These are phyloP conservation scores for Fusarium sp. DNA, from an alignment of 2,329 filamentous ascomycete genomes.

Conservation along the genomic window DNA sequence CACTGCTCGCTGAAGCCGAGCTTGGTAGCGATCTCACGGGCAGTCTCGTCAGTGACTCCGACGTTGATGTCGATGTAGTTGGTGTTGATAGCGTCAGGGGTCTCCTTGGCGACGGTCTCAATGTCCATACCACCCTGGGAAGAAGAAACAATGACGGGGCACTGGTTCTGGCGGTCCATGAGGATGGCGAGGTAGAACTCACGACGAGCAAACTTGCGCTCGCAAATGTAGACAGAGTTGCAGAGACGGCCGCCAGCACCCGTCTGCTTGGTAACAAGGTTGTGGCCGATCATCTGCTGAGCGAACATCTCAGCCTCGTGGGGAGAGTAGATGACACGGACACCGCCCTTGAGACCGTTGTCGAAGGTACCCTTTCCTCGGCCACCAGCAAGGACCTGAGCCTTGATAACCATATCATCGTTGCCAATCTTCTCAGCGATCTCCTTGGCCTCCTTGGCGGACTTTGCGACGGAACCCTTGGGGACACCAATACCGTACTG, in stretches of 20 bases:
- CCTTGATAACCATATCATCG: constrained; percentile 99
- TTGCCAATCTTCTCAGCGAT: constrained; percentile 91
- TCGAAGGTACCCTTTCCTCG: constrained; percentile 98
- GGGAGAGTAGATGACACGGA: constrained; percentile 98
- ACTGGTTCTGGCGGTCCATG: constrained; percentile 94
- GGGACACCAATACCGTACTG: constrained; percentile 97
- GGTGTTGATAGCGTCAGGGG: constrained; percentile 93
- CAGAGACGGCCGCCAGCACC: constrained; percentile 93
- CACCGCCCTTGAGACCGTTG: constrained; percentile 98
- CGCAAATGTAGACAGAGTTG: constrained; percentile 98
- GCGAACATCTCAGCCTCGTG: constrained; percentile 97
- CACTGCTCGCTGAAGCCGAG: constrained; percentile 98
- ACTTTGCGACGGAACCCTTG: constrained; percentile 86
- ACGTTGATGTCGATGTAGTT: constrained; percentile 93
- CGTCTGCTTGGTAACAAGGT: constrained; percentile 99
- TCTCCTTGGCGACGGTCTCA: constrained; percentile 97
- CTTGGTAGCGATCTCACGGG: constrained; percentile 86
- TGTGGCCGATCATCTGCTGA: constrained; percentile 99
- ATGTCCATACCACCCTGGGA: constrained; percentile 99
- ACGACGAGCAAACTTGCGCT: constrained; percentile 98
- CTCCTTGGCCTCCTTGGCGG: constrained; percentile 86
- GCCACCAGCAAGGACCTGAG: constrained; percentile 96
- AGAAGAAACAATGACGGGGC: constrained; percentile 95
- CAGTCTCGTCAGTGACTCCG: constrained; percentile 96
- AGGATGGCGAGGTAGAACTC: constrained; percentile 99